Conservation (phyloP, 2,329 filamentous ascomycete species). For the Fusarium piperis region DNA sequence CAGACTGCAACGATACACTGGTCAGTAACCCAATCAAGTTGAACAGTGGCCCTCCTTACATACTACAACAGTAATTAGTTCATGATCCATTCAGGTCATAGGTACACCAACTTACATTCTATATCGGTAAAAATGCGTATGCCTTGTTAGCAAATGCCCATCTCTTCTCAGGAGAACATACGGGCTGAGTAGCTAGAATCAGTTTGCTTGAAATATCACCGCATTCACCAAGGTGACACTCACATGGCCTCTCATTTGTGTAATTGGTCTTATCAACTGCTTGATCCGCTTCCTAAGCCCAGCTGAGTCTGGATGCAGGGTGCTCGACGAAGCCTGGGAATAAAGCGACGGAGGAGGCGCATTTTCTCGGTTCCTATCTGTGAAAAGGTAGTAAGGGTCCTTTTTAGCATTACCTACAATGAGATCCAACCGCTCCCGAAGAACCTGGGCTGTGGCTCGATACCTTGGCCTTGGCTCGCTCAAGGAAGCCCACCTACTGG, state of each 20-base stretch:
- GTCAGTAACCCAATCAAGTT: not conserved
- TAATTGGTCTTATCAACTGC: not conserved
- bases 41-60: not conserved
- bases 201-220: not conserved
- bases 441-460: not conserved
- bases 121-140: not conserved
- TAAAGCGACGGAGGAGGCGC: not conserved
- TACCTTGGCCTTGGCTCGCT: not conserved
- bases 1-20: not conserved
- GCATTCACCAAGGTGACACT: not conserved
- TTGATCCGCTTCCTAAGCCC: not conserved
- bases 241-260: constrained; percentile 7
- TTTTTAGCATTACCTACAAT: not conserved
- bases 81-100: not conserved
- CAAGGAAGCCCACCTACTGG: not conserved
- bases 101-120: not conserved
- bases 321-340: not conserved
- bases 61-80: not conserved
- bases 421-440: not conserved
- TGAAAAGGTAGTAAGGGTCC: not conserved
- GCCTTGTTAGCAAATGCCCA: not conserved
- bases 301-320: not conserved
- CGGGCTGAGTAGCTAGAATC: not conserved
- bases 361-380: not conserved
- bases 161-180: not conserved